Evolutionary conservation across 2,329 filamentous ascomycete species (phyloP).

Genomic region (Bipolaris bicolor): DNA sequence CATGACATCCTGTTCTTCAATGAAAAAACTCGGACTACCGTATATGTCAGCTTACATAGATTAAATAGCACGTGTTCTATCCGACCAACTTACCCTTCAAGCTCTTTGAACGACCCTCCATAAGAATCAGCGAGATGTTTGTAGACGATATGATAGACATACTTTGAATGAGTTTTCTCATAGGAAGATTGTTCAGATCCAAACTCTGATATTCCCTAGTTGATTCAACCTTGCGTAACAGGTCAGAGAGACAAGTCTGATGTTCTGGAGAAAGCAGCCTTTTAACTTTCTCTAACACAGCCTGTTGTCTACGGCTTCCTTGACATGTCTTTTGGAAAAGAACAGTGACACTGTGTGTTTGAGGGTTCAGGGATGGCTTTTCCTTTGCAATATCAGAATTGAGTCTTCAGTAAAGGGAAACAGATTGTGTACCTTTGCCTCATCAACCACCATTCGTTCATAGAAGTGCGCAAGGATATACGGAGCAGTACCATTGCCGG

Average conservation of each 20-base stretch:
- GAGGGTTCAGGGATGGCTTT: background rate
- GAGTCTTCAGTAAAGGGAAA: background rate
- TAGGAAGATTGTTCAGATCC: background rate
- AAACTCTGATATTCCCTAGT: background rate
- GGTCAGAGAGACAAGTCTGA: background rate
- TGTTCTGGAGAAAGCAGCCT: background rate
- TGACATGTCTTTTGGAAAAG: background rate
- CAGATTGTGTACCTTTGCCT: background rate
- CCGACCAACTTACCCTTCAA: background rate
- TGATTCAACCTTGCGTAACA: background rate
- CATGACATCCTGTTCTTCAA: background rate
- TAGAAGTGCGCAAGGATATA: background rate
- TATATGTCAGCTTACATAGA: background rate
- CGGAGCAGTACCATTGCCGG: background rate
- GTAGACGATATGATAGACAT: background rate
- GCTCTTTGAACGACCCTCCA: background rate
- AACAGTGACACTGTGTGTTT: background rate
- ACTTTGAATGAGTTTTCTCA: background rate
- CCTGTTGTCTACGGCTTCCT: background rate
- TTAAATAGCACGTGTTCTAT: no score
- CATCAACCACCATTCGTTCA: background rate
- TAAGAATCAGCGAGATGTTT: background rate
- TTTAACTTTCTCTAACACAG: background rate
- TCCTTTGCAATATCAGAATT: background rate
- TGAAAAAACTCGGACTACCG: background rate